Conservation (phyloP, 2,329 filamentous ascomycete genomes). For the Rhinocladiella mackenziei region DNA sequence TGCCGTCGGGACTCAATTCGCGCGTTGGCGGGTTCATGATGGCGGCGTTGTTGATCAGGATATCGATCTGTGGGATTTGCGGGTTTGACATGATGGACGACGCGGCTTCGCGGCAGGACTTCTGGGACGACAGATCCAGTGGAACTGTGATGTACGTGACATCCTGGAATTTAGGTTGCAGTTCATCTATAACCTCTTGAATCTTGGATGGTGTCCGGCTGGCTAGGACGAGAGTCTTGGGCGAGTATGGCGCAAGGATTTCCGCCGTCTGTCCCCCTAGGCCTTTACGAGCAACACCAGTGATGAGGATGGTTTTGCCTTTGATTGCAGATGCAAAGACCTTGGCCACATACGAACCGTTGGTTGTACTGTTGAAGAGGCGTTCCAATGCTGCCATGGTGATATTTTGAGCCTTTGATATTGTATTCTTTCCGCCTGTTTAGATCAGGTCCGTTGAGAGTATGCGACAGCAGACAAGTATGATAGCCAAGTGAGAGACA, state of each 20-base stretch:
- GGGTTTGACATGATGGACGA: slow-evolving; percentile 29
- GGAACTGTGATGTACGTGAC: slow-evolving; percentile 30
- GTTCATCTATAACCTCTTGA: slow-evolving; percentile 16
- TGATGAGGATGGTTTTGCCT: slow-evolving; percentile 23
- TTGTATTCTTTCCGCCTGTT: too few relatives aligned
- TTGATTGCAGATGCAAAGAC: slow-evolving; percentile 20
- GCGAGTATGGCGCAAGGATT: slow-evolving; percentile 21
- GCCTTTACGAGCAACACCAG: slow-evolving; percentile 21
- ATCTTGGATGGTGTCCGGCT: slow-evolving; percentile 22
- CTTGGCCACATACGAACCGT: too few relatives aligned
- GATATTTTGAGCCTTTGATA: too few relatives aligned
- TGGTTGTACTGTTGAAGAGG: too few relatives aligned
- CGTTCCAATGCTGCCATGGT: too few relatives aligned
- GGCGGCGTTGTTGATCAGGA: slow-evolving; percentile 43
- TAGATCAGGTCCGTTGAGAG: too few relatives aligned
- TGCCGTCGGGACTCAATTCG: slow-evolving; percentile 31
- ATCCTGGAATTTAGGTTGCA: slow-evolving; percentile 19
- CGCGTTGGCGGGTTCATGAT: slow-evolving; percentile 36
- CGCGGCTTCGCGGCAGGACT: slow-evolving; percentile 35
- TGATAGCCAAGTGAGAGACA: too few relatives aligned
- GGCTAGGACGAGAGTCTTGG: slow-evolving; percentile 19
- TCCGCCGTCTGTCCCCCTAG: slow-evolving; percentile 22
- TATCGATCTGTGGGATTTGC: slow-evolving; percentile 35
- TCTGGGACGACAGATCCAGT: slow-evolving; percentile 37
- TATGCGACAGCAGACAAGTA: too few relatives aligned